Evolutionary conservation across 768 basidiomycete genomes (phyloP), one percentile per base, ranked within the genome.

Genomic region (Hemileccinum impolitum): DNA sequence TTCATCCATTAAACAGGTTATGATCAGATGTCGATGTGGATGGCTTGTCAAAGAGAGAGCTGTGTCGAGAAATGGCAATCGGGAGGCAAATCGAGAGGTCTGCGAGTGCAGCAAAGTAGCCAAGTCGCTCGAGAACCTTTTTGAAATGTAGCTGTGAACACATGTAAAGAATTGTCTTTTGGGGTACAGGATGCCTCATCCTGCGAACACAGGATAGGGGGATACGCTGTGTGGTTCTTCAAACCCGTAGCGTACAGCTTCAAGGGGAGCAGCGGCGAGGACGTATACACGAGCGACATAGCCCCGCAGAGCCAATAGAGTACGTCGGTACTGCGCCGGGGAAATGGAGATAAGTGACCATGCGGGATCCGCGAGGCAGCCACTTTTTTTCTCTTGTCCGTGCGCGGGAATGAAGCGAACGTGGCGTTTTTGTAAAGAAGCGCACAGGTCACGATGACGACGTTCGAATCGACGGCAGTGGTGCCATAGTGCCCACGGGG

Each of bases 391-490:
- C 13, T 19, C 45, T 46, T 53, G 46, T 43, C 53, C 50, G 23
- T 43, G 55, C 56, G 59, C 63, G 64, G 63, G 64, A 64, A 66
- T 60, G 61, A 64, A 61, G 47, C 52, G 51, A 63, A 39, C 58
- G 54, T 58, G 58, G 54, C 3, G 28, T 26, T 31, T 21, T 15
- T 45, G 28, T 12, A 30, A 44, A 25, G 47, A 45, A 30, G 43
- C 59, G 31, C 36, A 55, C 41, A 58, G 53, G 51, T 47, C 43
- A 48, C 50, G 58, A 63, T 61, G 64, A 63, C 59, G 59, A 56
- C 43, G 43, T 51, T 12, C 9, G 7, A 30, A 30, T 23, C 42
- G 47, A 53, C 51, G 39, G 51, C 43, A 40, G 31, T 48, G 38
- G 41, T 21, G 19, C 42, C 32, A 47, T 39, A 23, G 28, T 32